Base-by-base conservation (phyloP, 164 flowering plant species). In the Santalum album region DNA sequence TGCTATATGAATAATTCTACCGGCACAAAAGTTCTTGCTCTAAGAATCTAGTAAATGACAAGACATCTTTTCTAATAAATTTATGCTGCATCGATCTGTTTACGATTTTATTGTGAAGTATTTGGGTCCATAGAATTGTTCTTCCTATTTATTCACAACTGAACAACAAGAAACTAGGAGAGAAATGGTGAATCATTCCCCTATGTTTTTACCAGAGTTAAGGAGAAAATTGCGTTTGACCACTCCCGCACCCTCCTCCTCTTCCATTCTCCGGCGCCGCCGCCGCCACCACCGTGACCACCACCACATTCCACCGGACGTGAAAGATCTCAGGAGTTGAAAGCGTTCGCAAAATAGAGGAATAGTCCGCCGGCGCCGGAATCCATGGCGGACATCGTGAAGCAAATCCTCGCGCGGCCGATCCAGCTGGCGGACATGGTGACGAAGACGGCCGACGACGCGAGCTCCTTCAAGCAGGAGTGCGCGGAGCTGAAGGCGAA, bases 341-440 rank as follows among this genome's bases (percentile, higher is more conserved):
- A 29, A 9, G 6, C 34, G 34, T 3, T 29, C 9, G 34, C 4
- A 3, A 3, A 29, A 29, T 29, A 34, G 39, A 16, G 15, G 15
- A 29, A 29, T 29, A 29, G 21, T 29, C 34, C 6, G 24, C 38
- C 21, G 45, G 17, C 39, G 49, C 57, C 53, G 57, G 18, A 12
- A 38, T 62, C 64, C 25, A 83, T 83, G 96, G 85, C 81, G 60
- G 88, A 75, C 59, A 65, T 70, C 16, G 86, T 83, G 21, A 83
- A 88, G 63, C 74, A 80, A 72, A 77, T 81, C 59, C 57, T 88
- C 53, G 70, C 77, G 1, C 63, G 70, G 73, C 88, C 94, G 6
- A 79, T 88, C 21, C 88, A 83, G 46, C 42, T 85, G 49, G 94
- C 90, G 0, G 96, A 83, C 63, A 75, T 73, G 59, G 78, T 88